Evolutionary conservation across 139 green algal species (phyloP).

Genomic region (Edaphochlamys debaryana): DNA sequence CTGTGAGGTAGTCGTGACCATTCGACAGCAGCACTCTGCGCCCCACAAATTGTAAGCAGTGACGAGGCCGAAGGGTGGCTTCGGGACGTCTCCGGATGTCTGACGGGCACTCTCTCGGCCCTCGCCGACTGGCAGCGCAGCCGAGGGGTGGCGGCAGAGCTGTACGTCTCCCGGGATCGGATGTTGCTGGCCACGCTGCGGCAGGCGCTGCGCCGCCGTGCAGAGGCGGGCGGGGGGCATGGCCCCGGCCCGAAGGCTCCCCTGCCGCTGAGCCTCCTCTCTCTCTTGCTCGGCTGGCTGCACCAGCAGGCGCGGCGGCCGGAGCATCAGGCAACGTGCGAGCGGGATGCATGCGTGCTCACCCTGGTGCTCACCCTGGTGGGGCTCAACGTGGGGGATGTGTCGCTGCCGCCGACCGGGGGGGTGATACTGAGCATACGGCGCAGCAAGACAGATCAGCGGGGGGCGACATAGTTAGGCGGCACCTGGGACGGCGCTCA

Average conservation of each 20-base stretch:
- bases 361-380: slow-evolving; percentile 1
- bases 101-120: neutral
- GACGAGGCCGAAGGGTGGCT: too few species aligned
- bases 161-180: neutral
- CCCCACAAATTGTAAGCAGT: too few species aligned
- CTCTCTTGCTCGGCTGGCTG: neutral
- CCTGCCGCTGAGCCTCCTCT: neutral
- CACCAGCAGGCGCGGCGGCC: neutral
- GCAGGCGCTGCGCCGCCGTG: neutral
- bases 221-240: too few species aligned
- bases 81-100: too few species aligned
- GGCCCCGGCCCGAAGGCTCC: neutral
- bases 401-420: neutral
- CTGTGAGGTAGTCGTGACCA: too few species aligned
- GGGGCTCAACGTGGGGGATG: neutral
- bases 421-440: neutral
- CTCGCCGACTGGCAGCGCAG: slow-evolving; percentile 3
- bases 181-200: neutral
- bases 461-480: neutral
- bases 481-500: neutral
- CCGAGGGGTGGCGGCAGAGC: neutral
- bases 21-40: too few species aligned
- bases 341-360: neutral
- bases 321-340: too few species aligned
- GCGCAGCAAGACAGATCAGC: neutral